Conservation (phyloP, 169 alveolate species). For the Cryptosporidium ubiquitum region DNA sequence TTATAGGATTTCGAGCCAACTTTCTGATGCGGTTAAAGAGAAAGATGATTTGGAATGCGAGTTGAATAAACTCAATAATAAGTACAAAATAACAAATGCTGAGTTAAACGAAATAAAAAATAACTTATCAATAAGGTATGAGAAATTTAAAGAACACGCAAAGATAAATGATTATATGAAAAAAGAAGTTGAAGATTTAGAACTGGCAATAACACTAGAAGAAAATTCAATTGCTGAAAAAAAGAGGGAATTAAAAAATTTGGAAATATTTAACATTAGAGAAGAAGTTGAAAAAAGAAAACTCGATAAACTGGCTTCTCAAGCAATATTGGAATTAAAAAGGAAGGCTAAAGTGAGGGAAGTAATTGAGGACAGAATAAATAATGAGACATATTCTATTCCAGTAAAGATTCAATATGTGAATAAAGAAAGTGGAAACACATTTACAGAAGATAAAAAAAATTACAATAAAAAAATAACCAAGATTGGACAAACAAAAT, state of each 20-base stretch:
- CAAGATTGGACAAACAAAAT: neutral
- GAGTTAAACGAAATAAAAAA: slow-evolving; percentile 6
- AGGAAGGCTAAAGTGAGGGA: neutral
- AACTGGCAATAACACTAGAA: slow-evolving; percentile 39
- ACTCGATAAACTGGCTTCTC: neutral
- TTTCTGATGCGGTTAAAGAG: neutral
- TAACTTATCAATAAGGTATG: neutral
- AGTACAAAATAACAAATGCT: neutral
- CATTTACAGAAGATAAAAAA: neutral
- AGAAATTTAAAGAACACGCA: neutral
- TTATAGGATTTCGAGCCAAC: neutral
- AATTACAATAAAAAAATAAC: neutral
- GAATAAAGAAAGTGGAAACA: neutral
- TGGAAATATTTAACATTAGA: neutral
- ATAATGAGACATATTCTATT: neutral
- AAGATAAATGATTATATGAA: neutral
- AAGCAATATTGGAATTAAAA: neutral
- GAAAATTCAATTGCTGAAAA: slow-evolving; percentile 21
- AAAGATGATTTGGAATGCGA: slow-evolving; percentile 8
- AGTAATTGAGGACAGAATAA: slow-evolving; percentile 3
- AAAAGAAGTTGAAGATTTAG: slow-evolving; percentile 44
- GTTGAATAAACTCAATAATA: neutral
- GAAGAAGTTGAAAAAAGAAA: slow-evolving; percentile 10
- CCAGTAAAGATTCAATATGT: neutral
- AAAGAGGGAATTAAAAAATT: neutral